Evolutionary conservation across 306 rosid species (phyloP).

Genomic region (Albizia julibrissin): DNA sequence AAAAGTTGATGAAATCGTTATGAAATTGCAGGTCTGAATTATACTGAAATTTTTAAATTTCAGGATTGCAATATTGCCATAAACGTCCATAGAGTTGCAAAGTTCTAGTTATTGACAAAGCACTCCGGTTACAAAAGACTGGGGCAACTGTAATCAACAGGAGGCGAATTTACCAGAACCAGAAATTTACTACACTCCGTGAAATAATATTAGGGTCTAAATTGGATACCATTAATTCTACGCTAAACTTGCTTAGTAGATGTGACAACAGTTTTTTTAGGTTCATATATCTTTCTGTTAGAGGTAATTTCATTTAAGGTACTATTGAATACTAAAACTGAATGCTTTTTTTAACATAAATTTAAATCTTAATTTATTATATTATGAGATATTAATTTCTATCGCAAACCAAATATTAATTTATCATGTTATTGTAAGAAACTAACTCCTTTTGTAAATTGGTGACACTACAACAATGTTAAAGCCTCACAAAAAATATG

Average conservation of each 20-base stretch:
- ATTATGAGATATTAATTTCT: no score
- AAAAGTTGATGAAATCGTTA: not conserved
- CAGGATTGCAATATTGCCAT: not conserved
- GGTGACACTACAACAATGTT: no score
- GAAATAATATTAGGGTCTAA: no score
- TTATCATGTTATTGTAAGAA: no score
- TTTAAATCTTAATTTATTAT: no score
- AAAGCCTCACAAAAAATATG: slow-evolving; percentile 67
- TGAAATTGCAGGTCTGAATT: not conserved
- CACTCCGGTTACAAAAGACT: not conserved
- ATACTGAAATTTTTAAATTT: not conserved
- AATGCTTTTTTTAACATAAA: rapidly evolving
- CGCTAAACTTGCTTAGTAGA: not conserved
- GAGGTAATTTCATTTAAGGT: no score
- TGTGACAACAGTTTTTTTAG: no score
- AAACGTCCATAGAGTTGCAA: not conserved
- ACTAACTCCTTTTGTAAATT: no score
- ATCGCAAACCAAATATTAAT: no score
- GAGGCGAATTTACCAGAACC: not conserved
- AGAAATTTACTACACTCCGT: no score
- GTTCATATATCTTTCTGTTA: no score
- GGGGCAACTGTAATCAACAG: not conserved
- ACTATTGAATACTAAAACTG: no score
- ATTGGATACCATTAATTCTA: not conserved
- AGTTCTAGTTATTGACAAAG: not conserved